Evolutionary conservation across 129 eudicot genomes (phyloP).

Genomic region (Heracleum sosnowskyi): DNA sequence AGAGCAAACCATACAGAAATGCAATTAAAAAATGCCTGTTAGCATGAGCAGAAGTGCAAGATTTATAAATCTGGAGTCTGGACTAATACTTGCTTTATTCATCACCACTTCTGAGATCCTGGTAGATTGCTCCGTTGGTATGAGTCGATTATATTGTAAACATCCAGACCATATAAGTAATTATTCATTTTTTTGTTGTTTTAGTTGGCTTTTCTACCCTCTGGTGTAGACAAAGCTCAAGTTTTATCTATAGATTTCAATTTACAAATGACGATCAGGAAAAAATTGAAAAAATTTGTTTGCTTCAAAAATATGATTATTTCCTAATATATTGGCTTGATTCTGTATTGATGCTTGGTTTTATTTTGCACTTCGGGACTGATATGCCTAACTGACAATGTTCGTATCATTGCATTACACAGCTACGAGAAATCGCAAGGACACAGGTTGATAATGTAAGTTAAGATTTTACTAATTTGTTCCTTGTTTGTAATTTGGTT

Average conservation of each 20-base stretch:
- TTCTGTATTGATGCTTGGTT: neutral
- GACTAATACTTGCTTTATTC: neutral
- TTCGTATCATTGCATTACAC: neutral
- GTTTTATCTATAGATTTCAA: neutral
- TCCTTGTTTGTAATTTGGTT: neutral
- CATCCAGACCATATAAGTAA: neutral
- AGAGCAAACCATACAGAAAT: neutral
- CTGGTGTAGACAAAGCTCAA: neutral
- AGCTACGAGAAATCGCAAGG: neutral
- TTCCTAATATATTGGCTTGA: neutral
- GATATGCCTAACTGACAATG: neutral
- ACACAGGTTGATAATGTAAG: conserved; percentile 1
- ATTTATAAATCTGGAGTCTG: neutral
- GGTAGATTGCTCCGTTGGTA: neutral
- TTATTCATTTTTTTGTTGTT: neutral
- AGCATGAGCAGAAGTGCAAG: neutral
- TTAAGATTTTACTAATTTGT: neutral
- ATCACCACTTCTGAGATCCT: neutral
- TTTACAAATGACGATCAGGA: neutral
- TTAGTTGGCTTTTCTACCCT: neutral
- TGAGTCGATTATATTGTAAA: neutral
- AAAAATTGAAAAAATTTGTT: neutral
- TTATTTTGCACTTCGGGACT: neutral
- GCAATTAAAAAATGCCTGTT: neutral
- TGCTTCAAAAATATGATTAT: neutral